Conservation (phyloP, 1,284 basidiomycete species). For the Jaminaea rosea region DNA sequence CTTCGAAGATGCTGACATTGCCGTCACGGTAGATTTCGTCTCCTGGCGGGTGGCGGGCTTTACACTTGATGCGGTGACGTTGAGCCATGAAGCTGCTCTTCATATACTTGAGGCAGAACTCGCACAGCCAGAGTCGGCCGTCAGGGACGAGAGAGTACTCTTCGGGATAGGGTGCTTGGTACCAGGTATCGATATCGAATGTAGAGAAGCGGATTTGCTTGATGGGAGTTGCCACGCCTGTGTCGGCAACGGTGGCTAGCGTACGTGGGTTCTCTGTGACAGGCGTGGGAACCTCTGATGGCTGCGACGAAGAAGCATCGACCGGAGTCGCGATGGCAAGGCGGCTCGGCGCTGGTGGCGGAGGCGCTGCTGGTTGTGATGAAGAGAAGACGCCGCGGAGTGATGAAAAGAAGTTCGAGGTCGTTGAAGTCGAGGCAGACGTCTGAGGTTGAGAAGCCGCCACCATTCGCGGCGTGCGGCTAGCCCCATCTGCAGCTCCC, state of each 20-base stretch:
- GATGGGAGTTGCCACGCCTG: conserved; percentile 38
- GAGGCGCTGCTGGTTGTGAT: too few relatives aligned
- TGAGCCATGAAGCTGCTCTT: conserved; percentile 81
- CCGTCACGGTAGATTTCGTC: conserved; percentile 98
- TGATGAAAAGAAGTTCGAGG: too few relatives aligned
- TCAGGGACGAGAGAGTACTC: conserved; percentile 91
- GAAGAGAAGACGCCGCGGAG: neutral
- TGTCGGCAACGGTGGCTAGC: conserved; percentile 24
- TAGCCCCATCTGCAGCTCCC: conserved; percentile 2
- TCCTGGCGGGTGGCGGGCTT: conserved; percentile 78
- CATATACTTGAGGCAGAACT: conserved; percentile 98
- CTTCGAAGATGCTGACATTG: conserved; percentile 94
- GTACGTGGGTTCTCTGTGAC: neutral
- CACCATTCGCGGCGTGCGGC: neutral
- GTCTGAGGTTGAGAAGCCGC: too few relatives aligned
- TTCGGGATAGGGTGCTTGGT: conserved; percentile 95
- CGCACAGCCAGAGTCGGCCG: conserved; percentile 89
- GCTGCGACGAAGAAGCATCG: too few relatives aligned
- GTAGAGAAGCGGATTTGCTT: conserved; percentile 74
- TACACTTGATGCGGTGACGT: conserved; percentile 90
- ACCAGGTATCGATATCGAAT: conserved; percentile 96
- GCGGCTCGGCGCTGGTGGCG: too few relatives aligned
- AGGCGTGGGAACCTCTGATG: neutral
- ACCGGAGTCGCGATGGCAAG: too few relatives aligned
- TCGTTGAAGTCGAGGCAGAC: neutral